Evolutionary conservation across 73 alveolate species (phyloP).

Genomic region (Halteria grandinella): DNA sequence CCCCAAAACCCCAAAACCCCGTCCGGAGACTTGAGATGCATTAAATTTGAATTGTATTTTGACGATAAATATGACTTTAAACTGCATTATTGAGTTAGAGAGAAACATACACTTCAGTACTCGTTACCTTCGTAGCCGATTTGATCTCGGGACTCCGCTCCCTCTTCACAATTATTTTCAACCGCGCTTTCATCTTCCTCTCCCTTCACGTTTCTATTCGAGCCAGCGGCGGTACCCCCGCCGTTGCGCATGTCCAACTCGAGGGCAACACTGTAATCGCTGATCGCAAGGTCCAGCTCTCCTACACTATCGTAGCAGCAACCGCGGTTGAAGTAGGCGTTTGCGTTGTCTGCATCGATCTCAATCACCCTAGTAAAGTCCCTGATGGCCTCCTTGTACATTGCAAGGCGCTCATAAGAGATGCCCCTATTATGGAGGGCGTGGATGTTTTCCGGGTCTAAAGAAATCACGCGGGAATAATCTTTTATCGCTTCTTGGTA

Average conservation of each 20-base stretch:
- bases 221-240: too few relatives aligned
- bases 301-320: slow-evolving; percentile 96
- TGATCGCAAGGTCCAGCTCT: slow-evolving; percentile 83
- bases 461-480: slow-evolving; percentile 80
- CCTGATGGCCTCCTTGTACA: slow-evolving; percentile 93
- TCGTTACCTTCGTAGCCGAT: too few relatives aligned
- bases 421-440: slow-evolving; percentile 96
- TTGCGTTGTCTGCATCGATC: slow-evolving; percentile 93
- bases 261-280: slow-evolving; percentile 88
- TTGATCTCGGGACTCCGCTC: too few relatives aligned
- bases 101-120: too few relatives aligned
- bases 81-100: too few relatives aligned
- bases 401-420: slow-evolving; percentile 90
- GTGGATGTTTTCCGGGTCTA: slow-evolving; percentile 88
- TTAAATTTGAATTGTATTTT: too few relatives aligned
- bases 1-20: too few relatives aligned
- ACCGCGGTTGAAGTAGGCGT: slow-evolving; percentile 98
- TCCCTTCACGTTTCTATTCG: too few relatives aligned
- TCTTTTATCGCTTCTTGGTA: slow-evolving; percentile 93
- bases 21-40: too few relatives aligned
- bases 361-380: slow-evolving; percentile 90
- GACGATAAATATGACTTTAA: too few relatives aligned
- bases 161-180: too few relatives aligned
- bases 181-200: too few relatives aligned
- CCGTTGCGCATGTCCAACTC: slow-evolving; percentile 81